Percentiles rank a stretch among this genome's conserved stretches.
Conservation (phyloP, 176 grass and related monocot species). For the Canna indica region DNA sequence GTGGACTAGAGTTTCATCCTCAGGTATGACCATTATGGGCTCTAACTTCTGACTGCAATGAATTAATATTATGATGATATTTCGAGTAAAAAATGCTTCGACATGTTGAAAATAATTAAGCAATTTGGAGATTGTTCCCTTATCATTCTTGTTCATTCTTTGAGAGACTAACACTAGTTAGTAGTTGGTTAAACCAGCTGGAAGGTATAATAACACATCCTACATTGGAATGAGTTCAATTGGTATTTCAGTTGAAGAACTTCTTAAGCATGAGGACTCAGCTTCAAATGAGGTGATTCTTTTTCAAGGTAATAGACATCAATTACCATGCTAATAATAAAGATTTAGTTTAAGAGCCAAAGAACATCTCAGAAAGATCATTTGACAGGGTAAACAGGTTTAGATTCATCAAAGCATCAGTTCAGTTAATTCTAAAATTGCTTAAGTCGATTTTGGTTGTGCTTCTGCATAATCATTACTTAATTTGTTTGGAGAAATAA, state of each 20-base stretch:
- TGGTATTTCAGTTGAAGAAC: conserved; percentile 16
- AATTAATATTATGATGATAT: no score
- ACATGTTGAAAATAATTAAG: background rate
- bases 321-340: no score
- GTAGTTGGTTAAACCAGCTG: background rate
- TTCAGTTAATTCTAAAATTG: no score
- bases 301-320: conserved; percentile 12
- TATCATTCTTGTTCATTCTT: background rate
- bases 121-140: no score
- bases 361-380: no score
- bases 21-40: conserved; percentile 1
- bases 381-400: no score
- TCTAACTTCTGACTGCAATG: background rate
- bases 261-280: conserved; percentile 14
- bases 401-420: no score
- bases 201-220: conserved; percentile 2
- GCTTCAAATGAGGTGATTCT: conserved; percentile 2
- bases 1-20: conserved; percentile 4
- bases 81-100: background rate
- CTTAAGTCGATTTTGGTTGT: no score
- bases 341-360: no score
- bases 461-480: no score
- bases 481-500: no score
- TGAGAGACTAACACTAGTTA: background rate
- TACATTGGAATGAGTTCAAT: conserved; percentile 17